Evolutionary conservation across 345 rosid genomes (phyloP), one percentile per base, ranked within the genome.

Genomic region (Cardamine occulta): DNA sequence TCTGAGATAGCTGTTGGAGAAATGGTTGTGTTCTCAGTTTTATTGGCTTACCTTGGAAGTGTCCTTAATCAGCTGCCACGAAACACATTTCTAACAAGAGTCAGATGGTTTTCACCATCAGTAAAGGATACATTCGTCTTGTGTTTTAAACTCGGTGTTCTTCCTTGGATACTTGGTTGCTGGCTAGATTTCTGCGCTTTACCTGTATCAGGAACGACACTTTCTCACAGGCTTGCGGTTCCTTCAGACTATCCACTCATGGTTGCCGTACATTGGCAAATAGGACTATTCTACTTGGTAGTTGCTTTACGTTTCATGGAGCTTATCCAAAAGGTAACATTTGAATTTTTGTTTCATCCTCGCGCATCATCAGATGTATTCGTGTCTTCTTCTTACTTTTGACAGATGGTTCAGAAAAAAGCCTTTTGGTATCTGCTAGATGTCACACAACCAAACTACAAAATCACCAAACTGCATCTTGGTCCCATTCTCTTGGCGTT

Each of bases 381-480:
- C 5, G 11, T 12, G 40, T 17, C 4, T 14, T 57, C 65, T 57
- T 44, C 47, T 70, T 44, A 4, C n/a, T 70, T 58, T 18, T 28
- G 28, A 11, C 57, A 70, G 74, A 58, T 74, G 24, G 6, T 65
- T 40, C 72, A 47, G 12, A 65, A 65, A 37, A 47, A 57, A 74
- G 78, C 47, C 26, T 74, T 74, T 31, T 42, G 63, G 65, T 65
- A 53, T 65, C 58, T 74, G 7, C 58, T 26, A 23, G 78, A 74
- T 65, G 63, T 64, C 3, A 28, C 78, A 37, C 47, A 65, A 39
- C 66, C 78, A 23, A 40, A 42, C 45, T 65, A 73, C 34, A 47
- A 44, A 35, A 15, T 64, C 21, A n/a, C 63, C 10, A 52, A 74
- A n/a, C 42, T 64, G 35, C 58, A 45, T 74, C 45, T 54, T 54